A percentile compares a stretch with the other conserved stretches of the same genome.
Evolutionary conservation across 306 rosid genomes (phyloP).

Genomic region (Cicer chorassanicum): DNA sequence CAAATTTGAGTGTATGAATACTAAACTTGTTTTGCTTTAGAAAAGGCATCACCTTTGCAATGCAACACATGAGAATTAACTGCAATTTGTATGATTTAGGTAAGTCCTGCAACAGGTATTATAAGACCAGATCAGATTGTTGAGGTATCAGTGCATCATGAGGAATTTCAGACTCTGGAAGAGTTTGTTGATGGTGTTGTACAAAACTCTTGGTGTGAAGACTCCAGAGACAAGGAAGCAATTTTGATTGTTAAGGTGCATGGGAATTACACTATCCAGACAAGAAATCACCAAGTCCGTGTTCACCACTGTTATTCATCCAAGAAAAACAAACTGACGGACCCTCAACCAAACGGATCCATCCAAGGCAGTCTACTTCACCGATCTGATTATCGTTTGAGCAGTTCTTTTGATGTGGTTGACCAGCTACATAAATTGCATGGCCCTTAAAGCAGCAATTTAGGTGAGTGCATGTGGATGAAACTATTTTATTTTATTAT

Average conservation of each 20-base stretch:
- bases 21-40: slow-evolving; percentile 12
- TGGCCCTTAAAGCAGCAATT: slow-evolving; percentile 55
- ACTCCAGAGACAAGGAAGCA: slow-evolving; percentile 83
- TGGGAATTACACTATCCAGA: slow-evolving; percentile 61
- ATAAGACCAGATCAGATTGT: slow-evolving; percentile 75
- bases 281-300: slow-evolving; percentile 69
- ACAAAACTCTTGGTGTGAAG: slow-evolving; percentile 92
- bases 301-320: slow-evolving; percentile 79
- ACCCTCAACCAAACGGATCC: slow-evolving; percentile 50
- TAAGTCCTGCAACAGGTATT: slow-evolving; percentile 81
- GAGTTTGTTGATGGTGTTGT: slow-evolving; percentile 85
- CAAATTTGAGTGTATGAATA: slow-evolving; percentile 12
- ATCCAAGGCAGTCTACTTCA: slow-evolving; percentile 68
- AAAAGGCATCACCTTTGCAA: slow-evolving; percentile 35
- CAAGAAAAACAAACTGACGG: slow-evolving; percentile 48
- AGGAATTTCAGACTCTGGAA: slow-evolving; percentile 74
- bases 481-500: slow-evolving; percentile 13
- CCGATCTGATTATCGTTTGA: slow-evolving; percentile 77
- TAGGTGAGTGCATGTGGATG: slow-evolving; percentile 40
- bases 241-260: slow-evolving; percentile 73
- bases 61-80: slow-evolving; percentile 30
- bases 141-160: slow-evolving; percentile 89
- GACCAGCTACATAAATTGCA: slow-evolving; percentile 66
- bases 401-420: slow-evolving; percentile 75
- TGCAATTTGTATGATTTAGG: slow-evolving; percentile 59